Evolutionary conservation across 2,329 filamentous ascomycete genomes (phyloP), one percentile per base, ranked within the genome.

Genomic region (Aureobasidium uvarum): DNA sequence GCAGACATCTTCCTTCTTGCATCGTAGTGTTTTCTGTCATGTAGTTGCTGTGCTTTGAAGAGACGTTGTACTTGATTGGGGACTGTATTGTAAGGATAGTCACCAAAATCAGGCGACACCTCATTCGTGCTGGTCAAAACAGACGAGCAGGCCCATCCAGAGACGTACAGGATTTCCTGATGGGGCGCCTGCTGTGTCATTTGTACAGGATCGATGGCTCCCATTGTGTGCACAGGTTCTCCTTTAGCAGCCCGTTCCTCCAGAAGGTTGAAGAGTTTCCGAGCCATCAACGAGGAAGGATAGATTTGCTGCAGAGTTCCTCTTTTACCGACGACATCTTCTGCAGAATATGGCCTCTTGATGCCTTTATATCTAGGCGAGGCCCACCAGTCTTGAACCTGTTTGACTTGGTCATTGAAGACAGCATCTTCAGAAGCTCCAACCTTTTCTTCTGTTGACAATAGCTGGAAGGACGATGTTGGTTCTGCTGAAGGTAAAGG

Each of bases 41-140:
- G 95, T 82, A 98, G 88, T 70, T 92, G 92, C 78, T 99, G 95
- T 4, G 95, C 95, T 80, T 98, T 98, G 80, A 96, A 92, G 60
- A 99, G 81, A 69, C 95, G 87, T 80, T 99, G 92, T 4, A 99
- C 95, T 77, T 98, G 95, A 79, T 98, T 98, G 10, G 95, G 95
- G 5, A 99, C 95, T 0, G 95, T 99, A 76, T 98, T 98, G 81
- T 99, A 99, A 0, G 95, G 95, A 77, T 99, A 99, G 78, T 99
- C 95, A 73, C 95, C 95, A 79, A 98, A 96, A 76, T 99, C 95
- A 50, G 95, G 91, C 0, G 92, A 97, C 33, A 99, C 95, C 77
- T 99, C 95, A 80, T 99, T 98, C 43, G 95, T 98, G 11, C 88
- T 89, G 4, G 94, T 98, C 52, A 99, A 82, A 23, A 96, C 86